Conservation (phyloP, 768 basidiomycete species). For the Calvatia gigantea region DNA sequence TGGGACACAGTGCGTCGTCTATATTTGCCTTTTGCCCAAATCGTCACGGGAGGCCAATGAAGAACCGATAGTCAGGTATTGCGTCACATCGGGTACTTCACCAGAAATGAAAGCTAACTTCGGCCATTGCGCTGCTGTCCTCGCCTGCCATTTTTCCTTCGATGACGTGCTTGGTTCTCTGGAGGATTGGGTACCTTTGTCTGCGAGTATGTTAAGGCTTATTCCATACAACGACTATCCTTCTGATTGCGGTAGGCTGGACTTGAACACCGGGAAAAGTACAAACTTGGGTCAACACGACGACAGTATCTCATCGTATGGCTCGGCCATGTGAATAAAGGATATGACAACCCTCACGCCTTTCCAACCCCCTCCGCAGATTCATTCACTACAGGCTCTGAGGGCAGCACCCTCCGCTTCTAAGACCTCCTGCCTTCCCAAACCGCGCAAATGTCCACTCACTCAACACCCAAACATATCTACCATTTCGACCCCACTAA, state of each 20-base stretch:
- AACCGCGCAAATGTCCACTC: no score
- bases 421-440: no score
- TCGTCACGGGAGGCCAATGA: conserved; percentile 1
- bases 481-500: no score
- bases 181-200: conserved; percentile 86
- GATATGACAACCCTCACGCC: conserved; percentile 28
- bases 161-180: conserved; percentile 66
- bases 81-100: conserved; percentile 54
- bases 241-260: conserved; percentile 48
- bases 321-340: conserved; percentile 64
- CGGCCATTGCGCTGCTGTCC: conserved; percentile 86
- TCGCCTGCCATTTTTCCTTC: conserved; percentile 75
- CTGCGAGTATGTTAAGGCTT: conserved; percentile 57
- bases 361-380: no score
- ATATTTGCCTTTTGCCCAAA: background rate
- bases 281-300: conserved; percentile 76
- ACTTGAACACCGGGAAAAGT: conserved; percentile 69
- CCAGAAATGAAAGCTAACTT: conserved; percentile 76
- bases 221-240: background rate
- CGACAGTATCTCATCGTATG: conserved; percentile 76
- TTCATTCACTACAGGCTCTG: no score
- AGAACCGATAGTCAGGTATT: conserved; percentile 34
- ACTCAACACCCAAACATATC: no score
- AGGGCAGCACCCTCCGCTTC: no score
- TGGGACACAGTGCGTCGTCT: conserved; percentile 74